Conservation (phyloP, 345 rosid species). For the Microthlaspi erraticum region DNA sequence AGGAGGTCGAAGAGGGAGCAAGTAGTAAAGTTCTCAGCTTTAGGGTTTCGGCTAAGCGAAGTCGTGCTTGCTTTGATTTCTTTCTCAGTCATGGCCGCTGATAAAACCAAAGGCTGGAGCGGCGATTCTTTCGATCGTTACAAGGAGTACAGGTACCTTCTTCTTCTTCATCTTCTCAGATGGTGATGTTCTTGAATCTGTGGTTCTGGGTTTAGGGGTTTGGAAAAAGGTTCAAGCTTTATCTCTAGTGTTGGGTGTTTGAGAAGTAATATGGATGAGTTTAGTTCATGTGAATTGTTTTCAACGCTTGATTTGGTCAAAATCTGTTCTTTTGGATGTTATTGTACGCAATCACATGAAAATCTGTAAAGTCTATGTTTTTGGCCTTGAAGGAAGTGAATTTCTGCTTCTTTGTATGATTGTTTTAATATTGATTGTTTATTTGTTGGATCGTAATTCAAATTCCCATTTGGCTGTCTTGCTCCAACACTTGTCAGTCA, state of each 20-base stretch:
- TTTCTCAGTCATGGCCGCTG: slow-evolving; percentile 92
- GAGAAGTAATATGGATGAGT: not conserved
- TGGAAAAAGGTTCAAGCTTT: slow-evolving; percentile 16
- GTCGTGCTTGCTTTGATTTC: slow-evolving; percentile 79
- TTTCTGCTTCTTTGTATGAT: not conserved
- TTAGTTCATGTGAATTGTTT: slow-evolving; percentile 5
- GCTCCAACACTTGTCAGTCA: not conserved
- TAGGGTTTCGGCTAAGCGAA: slow-evolving; percentile 77
- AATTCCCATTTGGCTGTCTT: not conserved
- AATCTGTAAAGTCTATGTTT: not conserved
- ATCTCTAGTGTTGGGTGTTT: not conserved
- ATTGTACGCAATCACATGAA: not conserved
- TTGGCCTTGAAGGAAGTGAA: not conserved
- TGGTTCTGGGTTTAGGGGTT: slow-evolving; percentile 20
- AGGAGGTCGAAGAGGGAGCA: slow-evolving; percentile 40
- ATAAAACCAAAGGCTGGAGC: slow-evolving; percentile 96
- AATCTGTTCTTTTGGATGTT: not conserved
- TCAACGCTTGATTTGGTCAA: slow-evolving; percentile 3
- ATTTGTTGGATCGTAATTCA: not conserved
- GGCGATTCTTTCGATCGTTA: slow-evolving; percentile 97
- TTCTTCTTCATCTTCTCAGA: not conserved
- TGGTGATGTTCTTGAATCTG: slow-evolving; percentile 8
- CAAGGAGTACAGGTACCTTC: slow-evolving; percentile 75
- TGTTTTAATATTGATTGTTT: not conserved
- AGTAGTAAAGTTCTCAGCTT: slow-evolving; percentile 53